These are phyloP conservation scores for Umbilicaria muhlenbergii DNA, from an alignment of 495 filamentous ascomycete species.

Conservation along the genomic window DNA sequence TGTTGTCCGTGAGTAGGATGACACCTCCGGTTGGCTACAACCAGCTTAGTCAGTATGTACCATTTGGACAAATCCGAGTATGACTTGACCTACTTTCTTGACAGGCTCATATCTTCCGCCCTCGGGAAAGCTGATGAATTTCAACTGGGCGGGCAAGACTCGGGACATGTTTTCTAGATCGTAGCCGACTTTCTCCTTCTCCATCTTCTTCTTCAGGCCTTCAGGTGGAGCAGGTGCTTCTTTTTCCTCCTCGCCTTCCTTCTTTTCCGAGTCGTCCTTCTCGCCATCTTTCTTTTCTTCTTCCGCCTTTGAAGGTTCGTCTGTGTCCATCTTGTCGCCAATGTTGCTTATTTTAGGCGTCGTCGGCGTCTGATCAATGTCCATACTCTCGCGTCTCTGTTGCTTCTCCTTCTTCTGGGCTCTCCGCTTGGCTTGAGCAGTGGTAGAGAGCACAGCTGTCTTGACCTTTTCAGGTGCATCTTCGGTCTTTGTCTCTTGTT, in stretches of 20 bases:
- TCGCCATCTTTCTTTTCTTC: conserved; percentile 50
- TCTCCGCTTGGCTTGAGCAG: conserved; percentile 87
- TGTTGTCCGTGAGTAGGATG: conserved; percentile 74
- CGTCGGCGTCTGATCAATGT: conserved; percentile 62
- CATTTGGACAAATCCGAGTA: conserved; percentile 1
- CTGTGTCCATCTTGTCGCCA: conserved; percentile 80
- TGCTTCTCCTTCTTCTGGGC: conserved; percentile 62
- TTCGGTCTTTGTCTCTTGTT: conserved; percentile 84
- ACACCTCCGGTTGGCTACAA: conserved; percentile 81
- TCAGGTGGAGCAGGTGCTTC: conserved; percentile 24
- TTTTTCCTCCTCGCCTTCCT: conserved; percentile 37
- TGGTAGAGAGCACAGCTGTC: conserved; percentile 91
- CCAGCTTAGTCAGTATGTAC: conserved; percentile 24
- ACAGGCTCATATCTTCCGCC: conserved; percentile 81
- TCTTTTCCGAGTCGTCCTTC: conserved; percentile 31
- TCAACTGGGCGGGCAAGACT: conserved; percentile 83
- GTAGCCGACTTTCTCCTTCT: conserved; percentile 95
- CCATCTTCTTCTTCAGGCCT: conserved; percentile 60
- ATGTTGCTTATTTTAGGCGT: conserved; percentile 55
- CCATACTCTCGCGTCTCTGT: conserved; percentile 67
- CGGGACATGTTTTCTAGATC: conserved; percentile 94
- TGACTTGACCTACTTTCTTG: conserved; percentile 59
- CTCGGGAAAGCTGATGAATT: conserved; percentile 79
- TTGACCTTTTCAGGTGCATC: conserved; percentile 90
- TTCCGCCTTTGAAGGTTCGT: conserved; percentile 47